Conservation (phyloP, 2,329 filamentous ascomycete genomes). For the Sarocladium kiliense region DNA sequence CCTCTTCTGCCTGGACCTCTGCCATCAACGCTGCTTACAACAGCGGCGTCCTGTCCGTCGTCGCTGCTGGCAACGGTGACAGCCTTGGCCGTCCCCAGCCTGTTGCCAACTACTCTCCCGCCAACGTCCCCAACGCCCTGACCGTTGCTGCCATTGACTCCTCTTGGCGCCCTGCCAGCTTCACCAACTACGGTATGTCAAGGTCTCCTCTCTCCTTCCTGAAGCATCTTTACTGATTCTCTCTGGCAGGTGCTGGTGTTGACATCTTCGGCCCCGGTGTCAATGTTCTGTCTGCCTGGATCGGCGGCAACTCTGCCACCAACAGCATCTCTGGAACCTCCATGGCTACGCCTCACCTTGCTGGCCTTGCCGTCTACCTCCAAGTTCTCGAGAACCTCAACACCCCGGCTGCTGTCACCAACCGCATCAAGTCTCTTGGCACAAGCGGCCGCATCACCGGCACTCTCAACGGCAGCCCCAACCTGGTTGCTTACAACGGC, state of each 20-base stretch:
- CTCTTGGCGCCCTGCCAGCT: background rate
- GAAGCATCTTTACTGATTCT: conserved; percentile 21
- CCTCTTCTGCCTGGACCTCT: conserved; percentile 41
- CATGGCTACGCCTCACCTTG: conserved; percentile 60
- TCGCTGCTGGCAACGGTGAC: conserved; percentile 49
- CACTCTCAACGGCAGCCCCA: conserved; percentile 27
- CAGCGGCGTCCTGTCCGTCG: conserved; percentile 44
- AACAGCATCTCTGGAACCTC: conserved; percentile 53
- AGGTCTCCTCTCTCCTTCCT: conserved; percentile 29
- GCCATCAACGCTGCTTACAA: conserved; percentile 40
- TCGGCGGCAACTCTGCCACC: conserved; percentile 35
- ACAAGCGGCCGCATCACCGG: conserved; percentile 32
- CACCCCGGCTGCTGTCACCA: conserved; percentile 29
- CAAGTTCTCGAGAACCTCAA: conserved; percentile 37
- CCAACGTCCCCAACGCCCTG: conserved; percentile 24
- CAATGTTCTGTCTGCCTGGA: conserved; percentile 36
- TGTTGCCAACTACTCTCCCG: conserved; percentile 22
- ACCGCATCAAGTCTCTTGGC: conserved; percentile 34
- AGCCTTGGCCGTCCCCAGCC: background rate
- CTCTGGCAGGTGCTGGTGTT: conserved; percentile 43
- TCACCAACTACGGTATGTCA: conserved; percentile 21
- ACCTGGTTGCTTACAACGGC: conserved; percentile 29
- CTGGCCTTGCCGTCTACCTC: conserved; percentile 46
- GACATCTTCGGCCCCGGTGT: conserved; percentile 49
- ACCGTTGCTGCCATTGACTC: conserved; percentile 30